phyloP scores from a whole-genome alignment of 768 basidiomycete genomes.

The Dioszegia aurantiaca region DNA sequence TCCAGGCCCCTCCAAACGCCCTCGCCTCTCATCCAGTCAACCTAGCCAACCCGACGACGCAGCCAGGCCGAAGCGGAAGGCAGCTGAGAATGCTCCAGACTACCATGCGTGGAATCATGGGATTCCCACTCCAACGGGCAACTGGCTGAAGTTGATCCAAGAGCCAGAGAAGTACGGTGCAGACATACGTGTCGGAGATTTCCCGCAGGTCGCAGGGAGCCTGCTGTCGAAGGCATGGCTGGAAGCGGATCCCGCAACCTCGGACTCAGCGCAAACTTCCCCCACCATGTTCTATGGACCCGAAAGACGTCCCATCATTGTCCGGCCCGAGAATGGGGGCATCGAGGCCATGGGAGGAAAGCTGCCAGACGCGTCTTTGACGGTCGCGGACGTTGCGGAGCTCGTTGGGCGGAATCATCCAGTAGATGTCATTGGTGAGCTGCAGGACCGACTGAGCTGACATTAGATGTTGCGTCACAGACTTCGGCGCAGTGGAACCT shows the following conservation, averaged over 20 bases:
- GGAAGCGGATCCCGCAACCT: constrained; percentile 20
- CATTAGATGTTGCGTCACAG: constrained; percentile 77
- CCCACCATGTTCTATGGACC: constrained; percentile 43
- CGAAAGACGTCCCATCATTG: constrained; percentile 68
- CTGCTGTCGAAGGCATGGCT: constrained; percentile 37
- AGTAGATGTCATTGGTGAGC: constrained; percentile 86
- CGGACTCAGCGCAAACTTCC: constrained; percentile 3
- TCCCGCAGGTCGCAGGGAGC: constrained; percentile 23
- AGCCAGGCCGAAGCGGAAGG: constrained; percentile 43
- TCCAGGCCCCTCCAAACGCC: constrained; percentile 2
- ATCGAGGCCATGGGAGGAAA: constrained; percentile 84
- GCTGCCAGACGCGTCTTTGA: constrained; percentile 71
- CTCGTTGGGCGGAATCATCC: constrained; percentile 72
- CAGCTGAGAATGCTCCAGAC: constrained; percentile 41
- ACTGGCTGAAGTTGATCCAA: constrained; percentile 47
- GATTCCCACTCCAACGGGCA: constrained; percentile 44
- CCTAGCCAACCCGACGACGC: neutral
- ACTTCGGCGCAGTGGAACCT: constrained; percentile 83
- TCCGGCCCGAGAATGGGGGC: constrained; percentile 57
- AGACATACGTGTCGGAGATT: constrained; percentile 31
- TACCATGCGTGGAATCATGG: constrained; percentile 49
- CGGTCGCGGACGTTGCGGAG: constrained; percentile 75
- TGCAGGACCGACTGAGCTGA: neutral
- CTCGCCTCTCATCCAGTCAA: constrained; percentile 10
- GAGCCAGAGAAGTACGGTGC: constrained; percentile 45